Percentiles rank a stretch among this genome's conserved stretches.
Evolutionary conservation across 1,139 yeast genomes (phyloP).

Genomic region (Protomyces pachydermus): DNA sequence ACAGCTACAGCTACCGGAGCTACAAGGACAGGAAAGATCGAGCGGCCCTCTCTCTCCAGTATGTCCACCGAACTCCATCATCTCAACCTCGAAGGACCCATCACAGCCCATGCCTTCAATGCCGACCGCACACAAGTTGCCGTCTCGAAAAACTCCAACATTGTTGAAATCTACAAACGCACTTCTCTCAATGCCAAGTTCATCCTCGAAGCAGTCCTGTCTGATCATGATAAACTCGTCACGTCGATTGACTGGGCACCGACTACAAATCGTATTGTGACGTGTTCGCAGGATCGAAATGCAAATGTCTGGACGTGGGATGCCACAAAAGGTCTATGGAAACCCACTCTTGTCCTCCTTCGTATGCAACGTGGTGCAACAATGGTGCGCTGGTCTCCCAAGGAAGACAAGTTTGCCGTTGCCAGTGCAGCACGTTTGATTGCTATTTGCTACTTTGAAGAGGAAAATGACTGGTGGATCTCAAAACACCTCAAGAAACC

Average conservation of each 20-base stretch:
- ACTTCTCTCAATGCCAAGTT: not conserved
- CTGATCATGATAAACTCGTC: constrained; percentile 77
- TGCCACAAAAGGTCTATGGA: constrained; percentile 51
- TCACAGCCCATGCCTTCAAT: constrained; percentile 30
- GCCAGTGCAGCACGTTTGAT: constrained; percentile 93
- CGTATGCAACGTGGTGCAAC: constrained; percentile 95
- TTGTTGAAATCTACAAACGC: constrained; percentile 12
- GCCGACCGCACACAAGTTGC: constrained; percentile 23
- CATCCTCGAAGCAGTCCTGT: constrained; percentile 5
- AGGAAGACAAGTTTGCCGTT: constrained; percentile 89
- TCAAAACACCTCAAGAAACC: constrained; percentile 94
- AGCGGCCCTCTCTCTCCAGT: constrained; percentile 14
- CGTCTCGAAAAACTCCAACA: constrained; percentile 20
- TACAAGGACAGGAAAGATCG: constrained; percentile 17
- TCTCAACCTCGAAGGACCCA: constrained; percentile 26
- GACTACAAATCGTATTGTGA: constrained; percentile 76
- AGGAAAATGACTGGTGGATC: constrained; percentile 99
- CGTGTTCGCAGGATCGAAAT: constrained; percentile 96
- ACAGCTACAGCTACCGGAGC: not conserved
- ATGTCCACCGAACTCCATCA: constrained; percentile 21
- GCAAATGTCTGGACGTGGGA: constrained; percentile 92
- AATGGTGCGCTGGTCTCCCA: constrained; percentile 88
- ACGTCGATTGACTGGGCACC: constrained; percentile 90
- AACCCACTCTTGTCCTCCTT: constrained; percentile 86
- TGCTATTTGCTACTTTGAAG: constrained; percentile 94